Evolutionary conservation across 2,329 filamentous ascomycete genomes (phyloP).

Genomic region (Colletotrichum sp.): DNA sequence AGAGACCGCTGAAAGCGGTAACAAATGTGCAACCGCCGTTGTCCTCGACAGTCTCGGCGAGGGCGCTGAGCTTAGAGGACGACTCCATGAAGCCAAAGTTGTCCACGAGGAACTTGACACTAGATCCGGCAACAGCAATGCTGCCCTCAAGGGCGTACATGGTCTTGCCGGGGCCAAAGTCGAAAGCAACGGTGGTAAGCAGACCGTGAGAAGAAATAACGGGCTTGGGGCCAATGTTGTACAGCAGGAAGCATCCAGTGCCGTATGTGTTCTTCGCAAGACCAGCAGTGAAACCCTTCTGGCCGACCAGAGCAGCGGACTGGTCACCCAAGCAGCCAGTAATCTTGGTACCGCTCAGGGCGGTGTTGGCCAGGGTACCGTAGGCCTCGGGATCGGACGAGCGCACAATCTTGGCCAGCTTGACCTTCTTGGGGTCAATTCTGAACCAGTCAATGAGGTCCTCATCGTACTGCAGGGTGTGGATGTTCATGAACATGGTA

Average conservation of each 20-base stretch:
- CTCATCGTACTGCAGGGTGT: slow-evolving; percentile 77
- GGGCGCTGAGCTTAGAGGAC: slow-evolving; percentile 47
- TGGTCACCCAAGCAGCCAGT: slow-evolving; percentile 83
- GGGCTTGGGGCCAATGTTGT: slow-evolving; percentile 81
- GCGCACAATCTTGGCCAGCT: slow-evolving; percentile 77
- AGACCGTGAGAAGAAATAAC: slow-evolving; percentile 81
- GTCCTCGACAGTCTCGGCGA: slow-evolving; percentile 61
- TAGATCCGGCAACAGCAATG: slow-evolving; percentile 78
- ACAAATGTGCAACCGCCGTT: slow-evolving; percentile 81
- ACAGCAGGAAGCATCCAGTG: slow-evolving; percentile 84
- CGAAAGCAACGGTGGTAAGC: slow-evolving; percentile 78
- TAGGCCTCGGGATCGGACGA: slow-evolving; percentile 75
- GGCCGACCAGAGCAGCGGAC: slow-evolving; percentile 80
- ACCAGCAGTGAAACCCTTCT: slow-evolving; percentile 78
- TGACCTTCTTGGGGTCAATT: slow-evolving; percentile 71
- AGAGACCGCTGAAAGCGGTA: slow-evolving; percentile 81
- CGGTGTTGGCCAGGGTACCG: slow-evolving; percentile 65
- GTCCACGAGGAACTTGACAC: slow-evolving; percentile 71
- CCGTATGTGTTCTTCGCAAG: slow-evolving; percentile 87
- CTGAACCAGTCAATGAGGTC: slow-evolving; percentile 77
- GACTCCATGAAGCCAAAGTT: slow-evolving; percentile 61
- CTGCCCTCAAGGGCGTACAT: slow-evolving; percentile 81
- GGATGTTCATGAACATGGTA: slow-evolving; percentile 88
- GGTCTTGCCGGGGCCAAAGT: slow-evolving; percentile 70
- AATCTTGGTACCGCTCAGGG: slow-evolving; percentile 71